Conservation (phyloP, 1,139 yeast genomes). For the Geotrichum histeridarum region DNA sequence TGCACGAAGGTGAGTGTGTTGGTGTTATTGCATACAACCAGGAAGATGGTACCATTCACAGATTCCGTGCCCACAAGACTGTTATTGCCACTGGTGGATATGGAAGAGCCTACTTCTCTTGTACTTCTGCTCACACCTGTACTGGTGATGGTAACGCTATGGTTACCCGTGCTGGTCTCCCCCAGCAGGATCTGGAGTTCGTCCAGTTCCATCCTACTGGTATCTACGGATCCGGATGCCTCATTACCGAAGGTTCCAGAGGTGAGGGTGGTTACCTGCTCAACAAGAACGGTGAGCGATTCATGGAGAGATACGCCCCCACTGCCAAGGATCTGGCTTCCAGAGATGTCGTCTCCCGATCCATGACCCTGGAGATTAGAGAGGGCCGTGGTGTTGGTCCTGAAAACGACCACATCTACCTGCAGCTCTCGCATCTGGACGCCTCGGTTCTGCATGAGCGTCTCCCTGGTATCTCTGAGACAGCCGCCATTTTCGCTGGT, state of each 20-base stretch:
- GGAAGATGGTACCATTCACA: slow-evolving; percentile 97
- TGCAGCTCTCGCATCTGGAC: slow-evolving; percentile 93
- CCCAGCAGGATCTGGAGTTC: slow-evolving; percentile 94
- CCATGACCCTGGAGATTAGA: slow-evolving; percentile 96
- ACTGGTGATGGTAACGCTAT: slow-evolving; percentile 99
- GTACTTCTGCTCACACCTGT: slow-evolving; percentile 99
- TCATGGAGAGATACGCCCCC: slow-evolving; percentile 99
- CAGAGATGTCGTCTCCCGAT: slow-evolving; percentile 96
- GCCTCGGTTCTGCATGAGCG: slow-evolving; percentile 88
- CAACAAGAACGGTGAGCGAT: slow-evolving; percentile 97
- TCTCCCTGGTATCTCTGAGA: slow-evolving; percentile 98
- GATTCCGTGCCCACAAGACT: slow-evolving; percentile 95
- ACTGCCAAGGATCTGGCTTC: slow-evolving; percentile 97
- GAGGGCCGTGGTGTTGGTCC: slow-evolving; percentile 99
- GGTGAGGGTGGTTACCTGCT: slow-evolving; percentile 99
- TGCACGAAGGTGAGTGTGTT: slow-evolving; percentile 93
- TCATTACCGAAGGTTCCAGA: slow-evolving; percentile 98
- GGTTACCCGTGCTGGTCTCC: slow-evolving; percentile 98
- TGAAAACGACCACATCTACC: slow-evolving; percentile 86
- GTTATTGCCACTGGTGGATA: slow-evolving; percentile 98
- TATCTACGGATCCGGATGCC: slow-evolving; percentile 97
- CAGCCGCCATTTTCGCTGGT: slow-evolving; percentile 97
- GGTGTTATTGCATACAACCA: slow-evolving; percentile 97
- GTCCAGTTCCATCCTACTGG: slow-evolving; percentile 99
- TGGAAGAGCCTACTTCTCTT: slow-evolving; percentile 97